phyloP scores from a whole-genome alignment of 345 rosid genomes.

The Durio zibethinus region DNA sequence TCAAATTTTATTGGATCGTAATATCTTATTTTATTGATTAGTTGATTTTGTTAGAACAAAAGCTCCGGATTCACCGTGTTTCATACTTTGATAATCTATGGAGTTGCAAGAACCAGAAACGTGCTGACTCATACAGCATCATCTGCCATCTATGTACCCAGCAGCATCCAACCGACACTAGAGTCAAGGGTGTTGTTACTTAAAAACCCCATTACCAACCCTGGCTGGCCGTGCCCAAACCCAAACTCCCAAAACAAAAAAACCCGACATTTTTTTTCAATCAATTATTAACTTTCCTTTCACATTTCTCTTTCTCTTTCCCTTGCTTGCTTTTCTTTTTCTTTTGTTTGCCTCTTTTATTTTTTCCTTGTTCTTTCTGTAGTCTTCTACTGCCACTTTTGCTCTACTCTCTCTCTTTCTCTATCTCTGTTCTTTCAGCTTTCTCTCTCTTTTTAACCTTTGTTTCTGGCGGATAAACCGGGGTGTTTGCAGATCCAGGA shows the following conservation, averaged over 20 bases:
- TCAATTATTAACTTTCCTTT: background rate
- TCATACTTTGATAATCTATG: too few species aligned
- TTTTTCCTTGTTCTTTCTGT: constrained; percentile 6
- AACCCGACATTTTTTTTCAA: background rate
- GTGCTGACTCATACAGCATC: too few species aligned
- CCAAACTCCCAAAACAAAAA: background rate
- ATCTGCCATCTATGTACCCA: background rate
- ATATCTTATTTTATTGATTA: too few species aligned
- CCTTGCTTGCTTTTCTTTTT: background rate
- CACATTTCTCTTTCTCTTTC: background rate
- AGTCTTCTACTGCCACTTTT: constrained; percentile 11
- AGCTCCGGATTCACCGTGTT: too few species aligned
- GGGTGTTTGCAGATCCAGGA: background rate
- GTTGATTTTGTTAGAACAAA: too few species aligned
- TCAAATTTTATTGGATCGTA: too few species aligned
- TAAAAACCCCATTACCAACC: too few species aligned
- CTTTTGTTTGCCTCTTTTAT: background rate
- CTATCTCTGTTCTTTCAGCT: background rate
- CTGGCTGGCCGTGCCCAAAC: too few species aligned
- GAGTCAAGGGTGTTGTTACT: too few species aligned
- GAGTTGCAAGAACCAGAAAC: too few species aligned
- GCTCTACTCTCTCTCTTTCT: background rate
- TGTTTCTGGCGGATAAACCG: constrained; percentile 8
- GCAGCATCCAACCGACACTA: background rate
- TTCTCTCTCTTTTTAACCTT: constrained; percentile 1